A percentile compares a stretch with the other conserved stretches of the same genome.
These are phyloP conservation scores for Zygotorulaspora florentina DNA, from an alignment of 805 yeast species.

Conservation along the genomic window DNA sequence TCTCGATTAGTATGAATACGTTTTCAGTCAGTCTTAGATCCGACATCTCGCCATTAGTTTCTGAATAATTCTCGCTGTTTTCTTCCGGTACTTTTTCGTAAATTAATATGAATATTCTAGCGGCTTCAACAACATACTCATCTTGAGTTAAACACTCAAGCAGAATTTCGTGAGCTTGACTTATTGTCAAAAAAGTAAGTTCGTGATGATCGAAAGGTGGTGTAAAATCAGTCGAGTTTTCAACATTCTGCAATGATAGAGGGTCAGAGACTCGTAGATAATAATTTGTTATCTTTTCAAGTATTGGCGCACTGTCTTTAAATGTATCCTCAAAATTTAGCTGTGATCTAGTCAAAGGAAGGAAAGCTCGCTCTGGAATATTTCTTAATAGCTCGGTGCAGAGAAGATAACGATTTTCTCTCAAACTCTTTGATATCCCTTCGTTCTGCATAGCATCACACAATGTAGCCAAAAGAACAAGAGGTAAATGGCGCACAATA, in stretches of 20 bases:
- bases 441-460: slow-evolving; percentile 20
- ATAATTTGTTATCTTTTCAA: slow-evolving; percentile 33
- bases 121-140: slow-evolving; percentile 30
- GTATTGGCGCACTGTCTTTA: slow-evolving; percentile 17
- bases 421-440: slow-evolving; percentile 6
- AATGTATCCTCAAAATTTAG: slow-evolving; percentile 13
- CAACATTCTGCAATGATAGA: slow-evolving; percentile 8
- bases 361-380: slow-evolving; percentile 60
- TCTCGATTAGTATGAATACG: slow-evolving; percentile 17
- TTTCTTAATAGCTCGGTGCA: slow-evolving; percentile 44
- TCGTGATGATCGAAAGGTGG: slow-evolving; percentile 44
- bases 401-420: slow-evolving; percentile 38
- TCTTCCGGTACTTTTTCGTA: slow-evolving; percentile 46
- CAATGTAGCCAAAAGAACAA: slow-evolving; percentile 51
- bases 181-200: slow-evolving; percentile 40
- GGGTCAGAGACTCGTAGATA: slow-evolving; percentile 31
- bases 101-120: slow-evolving; percentile 36
- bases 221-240: slow-evolving; percentile 16
- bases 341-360: slow-evolving; percentile 47
- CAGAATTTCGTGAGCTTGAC: slow-evolving; percentile 29
- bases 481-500: slow-evolving; percentile 69
- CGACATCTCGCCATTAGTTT: slow-evolving; percentile 7
- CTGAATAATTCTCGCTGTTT: slow-evolving; percentile 12
- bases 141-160: slow-evolving; percentile 20
- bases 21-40: slow-evolving; percentile 34